Evolutionary conservation across 768 basidiomycete species (phyloP).

Genomic region (Tulasnella sp.): DNA sequence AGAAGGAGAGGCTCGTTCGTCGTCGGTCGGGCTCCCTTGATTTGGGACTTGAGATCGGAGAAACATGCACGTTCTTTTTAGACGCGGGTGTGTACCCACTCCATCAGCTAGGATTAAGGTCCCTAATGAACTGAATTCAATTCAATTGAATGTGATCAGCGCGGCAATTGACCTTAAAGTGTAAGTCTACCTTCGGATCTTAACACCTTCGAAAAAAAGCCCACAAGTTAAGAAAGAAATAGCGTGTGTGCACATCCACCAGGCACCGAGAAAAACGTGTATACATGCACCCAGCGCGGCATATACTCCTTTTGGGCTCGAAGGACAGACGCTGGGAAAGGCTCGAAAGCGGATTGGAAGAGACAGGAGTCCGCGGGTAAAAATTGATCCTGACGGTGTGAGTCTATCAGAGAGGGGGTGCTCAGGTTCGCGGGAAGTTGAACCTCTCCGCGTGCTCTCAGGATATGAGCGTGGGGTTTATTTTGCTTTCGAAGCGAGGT

Average conservation of each 20-base stretch:
- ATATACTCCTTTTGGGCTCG: neutral
- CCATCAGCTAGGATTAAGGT: neutral
- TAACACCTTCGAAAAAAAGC: neutral
- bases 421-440: neutral
- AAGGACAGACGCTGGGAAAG: neutral
- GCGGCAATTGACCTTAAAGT: neutral
- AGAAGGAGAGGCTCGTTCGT: neutral
- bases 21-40: neutral
- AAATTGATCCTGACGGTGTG: neutral
- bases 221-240: neutral
- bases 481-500: neutral
- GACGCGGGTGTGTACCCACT: neutral
- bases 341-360: too few relatives aligned
- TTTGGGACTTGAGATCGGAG: neutral
- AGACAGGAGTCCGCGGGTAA: neutral
- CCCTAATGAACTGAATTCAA: neutral
- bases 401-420: neutral
- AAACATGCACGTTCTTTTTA: neutral
- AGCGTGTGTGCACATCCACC: too few relatives aligned
- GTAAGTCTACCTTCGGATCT: neutral
- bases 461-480: slow-evolving; percentile 5
- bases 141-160: neutral
- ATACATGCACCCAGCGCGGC: neutral
- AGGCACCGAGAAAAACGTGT: neutral
- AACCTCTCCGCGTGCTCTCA: neutral